Percentiles rank a stretch among this genome's conserved stretches.
Evolutionary conservation across 108 stramenopile species (phyloP).

Genomic region (Cyclotella choctawhatcheeana): DNA sequence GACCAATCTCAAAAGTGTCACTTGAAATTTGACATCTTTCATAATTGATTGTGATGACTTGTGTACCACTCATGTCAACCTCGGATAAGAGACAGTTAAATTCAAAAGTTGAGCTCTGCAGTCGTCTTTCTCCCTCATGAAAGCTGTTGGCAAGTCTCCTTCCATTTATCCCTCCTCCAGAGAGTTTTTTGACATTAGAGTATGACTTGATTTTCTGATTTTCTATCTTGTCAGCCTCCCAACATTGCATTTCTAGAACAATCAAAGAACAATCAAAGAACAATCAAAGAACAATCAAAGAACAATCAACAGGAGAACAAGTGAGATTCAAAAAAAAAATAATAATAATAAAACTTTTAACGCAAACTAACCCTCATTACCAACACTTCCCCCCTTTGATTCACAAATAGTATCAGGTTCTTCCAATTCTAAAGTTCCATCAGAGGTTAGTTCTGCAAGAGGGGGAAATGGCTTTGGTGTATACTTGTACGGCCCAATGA

Average conservation of each 20-base stretch:
- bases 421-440: too few species aligned
- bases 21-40: constrained; percentile 10
- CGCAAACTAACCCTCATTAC: too few species aligned
- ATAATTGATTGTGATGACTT: too few species aligned
- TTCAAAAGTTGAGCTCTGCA: not conserved
- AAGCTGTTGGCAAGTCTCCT: too few species aligned
- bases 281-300: not conserved
- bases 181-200: not conserved
- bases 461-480: too few species aligned
- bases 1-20: constrained; percentile 5
- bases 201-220: not conserved
- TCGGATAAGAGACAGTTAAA: too few species aligned
- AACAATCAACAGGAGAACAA: not conserved
- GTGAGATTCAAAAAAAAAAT: not conserved
- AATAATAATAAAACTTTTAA: too few species aligned
- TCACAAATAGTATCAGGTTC: too few species aligned
- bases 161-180: not conserved
- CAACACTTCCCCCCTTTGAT: too few species aligned
- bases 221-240: not conserved
- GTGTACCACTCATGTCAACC: too few species aligned
- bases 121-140: too few species aligned
- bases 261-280: not conserved
- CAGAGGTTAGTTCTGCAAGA: too few species aligned
- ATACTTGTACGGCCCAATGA: constrained; percentile 23
- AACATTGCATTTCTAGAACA: not conserved